phyloP scores from a whole-genome alignment of 768 basidiomycete species.

The Amanita jacksonii region DNA sequence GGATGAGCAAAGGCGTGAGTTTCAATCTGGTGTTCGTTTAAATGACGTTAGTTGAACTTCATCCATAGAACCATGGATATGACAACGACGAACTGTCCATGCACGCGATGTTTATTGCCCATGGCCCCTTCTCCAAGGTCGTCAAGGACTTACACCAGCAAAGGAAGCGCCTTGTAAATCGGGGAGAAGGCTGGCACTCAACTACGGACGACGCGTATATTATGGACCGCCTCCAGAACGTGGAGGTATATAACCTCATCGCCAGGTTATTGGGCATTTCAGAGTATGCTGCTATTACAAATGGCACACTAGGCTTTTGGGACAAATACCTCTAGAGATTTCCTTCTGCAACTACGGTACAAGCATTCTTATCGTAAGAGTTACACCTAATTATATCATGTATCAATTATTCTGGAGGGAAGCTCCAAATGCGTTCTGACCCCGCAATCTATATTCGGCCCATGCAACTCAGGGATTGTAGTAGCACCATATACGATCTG shows the following conservation, averaged over 20 bases:
- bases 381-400: too few relatives aligned
- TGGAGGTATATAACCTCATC: constrained; percentile 79
- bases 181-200: constrained; percentile 56
- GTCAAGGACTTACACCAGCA: constrained; percentile 48
- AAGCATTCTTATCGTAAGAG: too few relatives aligned
- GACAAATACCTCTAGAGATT: constrained; percentile 50
- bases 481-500: too few relatives aligned
- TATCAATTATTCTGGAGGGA: too few relatives aligned
- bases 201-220: constrained; percentile 55
- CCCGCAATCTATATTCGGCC: too few relatives aligned
- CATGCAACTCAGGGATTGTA: too few relatives aligned
- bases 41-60: not conserved
- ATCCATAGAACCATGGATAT: constrained; percentile 74
- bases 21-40: not conserved
- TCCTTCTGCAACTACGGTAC: not conserved
- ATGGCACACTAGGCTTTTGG: constrained; percentile 82
- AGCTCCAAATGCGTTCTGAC: too few relatives aligned
- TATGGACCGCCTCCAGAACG: constrained; percentile 77
- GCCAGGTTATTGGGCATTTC: constrained; percentile 64
- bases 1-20: constrained; percentile 71
- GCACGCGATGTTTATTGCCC: constrained; percentile 87
- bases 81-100: constrained; percentile 71
- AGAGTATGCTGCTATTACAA: constrained; percentile 45
- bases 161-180: constrained; percentile 11
- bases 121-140: constrained; percentile 75